Base-by-base conservation (phyloP, 345 rosid genomes). In the Hibiscus tridactylites region DNA sequence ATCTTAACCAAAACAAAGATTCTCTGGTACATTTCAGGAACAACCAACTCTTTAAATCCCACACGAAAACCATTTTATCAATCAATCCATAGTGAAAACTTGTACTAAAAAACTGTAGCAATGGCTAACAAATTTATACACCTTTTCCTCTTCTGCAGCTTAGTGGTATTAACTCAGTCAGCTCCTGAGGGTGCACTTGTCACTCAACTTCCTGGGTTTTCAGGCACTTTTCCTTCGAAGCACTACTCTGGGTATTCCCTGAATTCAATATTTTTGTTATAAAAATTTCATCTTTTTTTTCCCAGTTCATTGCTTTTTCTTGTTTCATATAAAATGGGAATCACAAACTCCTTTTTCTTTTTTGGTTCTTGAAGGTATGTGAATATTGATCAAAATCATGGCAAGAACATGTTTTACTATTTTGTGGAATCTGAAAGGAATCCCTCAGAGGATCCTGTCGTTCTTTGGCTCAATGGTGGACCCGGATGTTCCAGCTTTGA, bases 401-500 rank as follows among this genome's bases (percentile, higher is more conserved):
- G 76, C 53, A 93, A 79, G 82, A 90, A 82, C 60, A 73, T 91
- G 49, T 94, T 83, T 78, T 94, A 94, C 82, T 94, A 91, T 75
- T 84, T 94, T 6, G 93, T 87, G 73, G 88, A 78, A 78, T 94
- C 96, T 4, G 88, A 94, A 81, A 75, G 91, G 80, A 83, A 87
- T 56, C 88, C 96, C n/a, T 70, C 90, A 2, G 16, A 63, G 61
- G 97, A 90, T 82, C 97, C 97, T 4, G 85, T 94, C 70, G 96
- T 91, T 58, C 84, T 91, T 61, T 94, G 98, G 98, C 93, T 94
- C 59, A 91, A 91, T 73, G 97, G 98, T 68, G 98, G 98, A 72
- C 97, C 98, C 4, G 96, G 93, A 49, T 94, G 98, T 82, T 94
- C 97, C 54, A 94, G 97, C 89, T 88, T 90, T 73, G 96, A 94